Percentiles rank a stretch among this genome's conserved stretches.
Evolutionary conservation across 352 stramenopile species (phyloP).

Genomic region (Elongisporangium undulatum): DNA sequence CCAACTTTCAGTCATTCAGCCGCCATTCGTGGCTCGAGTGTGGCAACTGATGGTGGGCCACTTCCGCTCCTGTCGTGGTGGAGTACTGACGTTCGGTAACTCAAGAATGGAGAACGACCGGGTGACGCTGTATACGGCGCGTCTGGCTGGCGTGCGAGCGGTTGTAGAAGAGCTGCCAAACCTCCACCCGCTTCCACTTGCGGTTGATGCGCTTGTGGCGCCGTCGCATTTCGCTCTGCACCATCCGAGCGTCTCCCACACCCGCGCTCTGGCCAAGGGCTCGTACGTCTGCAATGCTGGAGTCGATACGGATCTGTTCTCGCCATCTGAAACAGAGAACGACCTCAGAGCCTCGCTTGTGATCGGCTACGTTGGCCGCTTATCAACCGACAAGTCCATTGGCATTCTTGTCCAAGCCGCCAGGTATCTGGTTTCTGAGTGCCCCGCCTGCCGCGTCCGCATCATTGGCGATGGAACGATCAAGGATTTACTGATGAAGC

Average conservation of each 20-base stretch:
- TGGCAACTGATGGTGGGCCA: slow-evolving; percentile 19
- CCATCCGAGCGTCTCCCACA: slow-evolving; percentile 50
- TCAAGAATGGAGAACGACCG: slow-evolving; percentile 25
- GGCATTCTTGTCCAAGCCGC: slow-evolving; percentile 30
- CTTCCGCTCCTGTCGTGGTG: slow-evolving; percentile 24
- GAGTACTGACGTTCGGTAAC: slow-evolving; percentile 48
- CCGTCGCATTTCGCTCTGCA: slow-evolving; percentile 44
- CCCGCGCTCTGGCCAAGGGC: no score
- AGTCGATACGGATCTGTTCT: no score
- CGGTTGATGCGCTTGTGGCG: slow-evolving; percentile 41
- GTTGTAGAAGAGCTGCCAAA: slow-evolving; percentile 56
- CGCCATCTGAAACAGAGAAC: no score
- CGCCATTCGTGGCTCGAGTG: slow-evolving; percentile 15
- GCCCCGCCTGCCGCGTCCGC: slow-evolving; percentile 16
- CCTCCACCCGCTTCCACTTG: slow-evolving; percentile 23
- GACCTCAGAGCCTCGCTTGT: no score
- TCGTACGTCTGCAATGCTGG: no score
- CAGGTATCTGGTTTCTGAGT: slow-evolving; percentile 17
- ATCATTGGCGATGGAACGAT: slow-evolving; percentile 37
- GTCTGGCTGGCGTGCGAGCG: slow-evolving; percentile 25
- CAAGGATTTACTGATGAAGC: slow-evolving; percentile 16
- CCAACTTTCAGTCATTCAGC: slow-evolving; percentile 5
- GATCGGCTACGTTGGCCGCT: slow-evolving; percentile 42
- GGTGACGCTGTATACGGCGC: slow-evolving; percentile 26
- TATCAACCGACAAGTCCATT: slow-evolving; percentile 43